phyloP scores from a whole-genome alignment of 495 filamentous ascomycete species.

The Friedmanniomyces simplex region DNA sequence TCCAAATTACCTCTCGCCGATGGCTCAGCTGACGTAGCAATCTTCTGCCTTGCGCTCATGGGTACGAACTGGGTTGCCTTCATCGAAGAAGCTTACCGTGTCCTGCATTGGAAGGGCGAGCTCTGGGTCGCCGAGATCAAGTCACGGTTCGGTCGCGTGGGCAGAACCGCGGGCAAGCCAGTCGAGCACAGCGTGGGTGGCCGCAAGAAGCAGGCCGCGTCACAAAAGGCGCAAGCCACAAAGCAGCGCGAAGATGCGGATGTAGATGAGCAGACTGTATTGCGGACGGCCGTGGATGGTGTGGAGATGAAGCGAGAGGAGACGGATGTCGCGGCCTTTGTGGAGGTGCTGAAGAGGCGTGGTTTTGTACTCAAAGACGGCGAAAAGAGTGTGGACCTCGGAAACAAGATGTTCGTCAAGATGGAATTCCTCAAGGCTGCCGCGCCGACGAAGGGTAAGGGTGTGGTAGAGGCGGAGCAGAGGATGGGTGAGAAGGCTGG shows the following conservation, averaged over 20 bases:
- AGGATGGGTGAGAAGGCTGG: slow-evolving; percentile 46
- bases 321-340: slow-evolving; percentile 80
- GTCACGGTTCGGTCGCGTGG: slow-evolving; percentile 64
- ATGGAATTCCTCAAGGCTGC: slow-evolving; percentile 83
- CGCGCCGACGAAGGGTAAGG: slow-evolving; percentile 59
- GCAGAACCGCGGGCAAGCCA: slow-evolving; percentile 40
- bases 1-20: slow-evolving; percentile 65
- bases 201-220: slow-evolving; percentile 38
- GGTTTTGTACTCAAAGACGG: slow-evolving; percentile 66
- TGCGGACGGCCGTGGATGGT: slow-evolving; percentile 42
- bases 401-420: slow-evolving; percentile 96
- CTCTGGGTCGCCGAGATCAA: slow-evolving; percentile 97
- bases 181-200: slow-evolving; percentile 56
- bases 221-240: slow-evolving; percentile 40
- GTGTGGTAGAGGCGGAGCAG: slow-evolving; percentile 39
- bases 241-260: slow-evolving; percentile 39
- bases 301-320: slow-evolving; percentile 38
- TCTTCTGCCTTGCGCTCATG: slow-evolving; percentile 96
- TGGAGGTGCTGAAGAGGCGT: slow-evolving; percentile 64
- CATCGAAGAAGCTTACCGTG: slow-evolving; percentile 84
- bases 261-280: slow-evolving; percentile 24
- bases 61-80: slow-evolving; percentile 97
- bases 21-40: slow-evolving; percentile 65
- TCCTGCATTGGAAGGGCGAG: slow-evolving; percentile 85
- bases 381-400: slow-evolving; percentile 56